Evolutionary conservation across 2,329 filamentous ascomycete genomes (phyloP).

Genomic region (Botrytis deweyae): DNA sequence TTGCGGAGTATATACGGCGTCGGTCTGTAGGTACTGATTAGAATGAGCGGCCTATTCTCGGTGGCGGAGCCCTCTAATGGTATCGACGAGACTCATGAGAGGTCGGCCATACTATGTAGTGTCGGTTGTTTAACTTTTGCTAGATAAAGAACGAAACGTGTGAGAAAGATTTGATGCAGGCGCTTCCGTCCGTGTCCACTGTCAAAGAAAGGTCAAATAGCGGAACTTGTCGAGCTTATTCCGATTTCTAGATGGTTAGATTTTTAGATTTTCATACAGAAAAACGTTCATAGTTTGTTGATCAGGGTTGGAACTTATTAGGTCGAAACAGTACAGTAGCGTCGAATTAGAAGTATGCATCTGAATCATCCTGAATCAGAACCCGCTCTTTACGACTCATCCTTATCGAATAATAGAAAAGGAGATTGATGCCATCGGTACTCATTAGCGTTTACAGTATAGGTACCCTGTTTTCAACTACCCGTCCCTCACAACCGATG

Average conservation of each 20-base stretch:
- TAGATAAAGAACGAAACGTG: background rate
- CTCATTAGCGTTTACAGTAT: background rate
- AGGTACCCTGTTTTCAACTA: background rate
- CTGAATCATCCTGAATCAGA: background rate
- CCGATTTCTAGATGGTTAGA: background rate
- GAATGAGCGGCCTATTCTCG: conserved; percentile 13
- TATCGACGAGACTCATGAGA: background rate
- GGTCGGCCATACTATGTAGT: conserved; percentile 1
- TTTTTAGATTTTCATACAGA: background rate
- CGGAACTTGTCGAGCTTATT: background rate
- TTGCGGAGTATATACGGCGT: conserved; percentile 1
- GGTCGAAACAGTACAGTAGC: background rate
- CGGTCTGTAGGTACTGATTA: background rate
- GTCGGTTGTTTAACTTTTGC: background rate
- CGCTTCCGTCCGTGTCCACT: conserved; percentile 4
- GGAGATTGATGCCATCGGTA: background rate
- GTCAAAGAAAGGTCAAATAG: background rate
- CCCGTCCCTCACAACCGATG: background rate
- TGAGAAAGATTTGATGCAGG: conserved; percentile 11
- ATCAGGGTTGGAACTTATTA: background rate
- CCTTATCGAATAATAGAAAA: background rate
- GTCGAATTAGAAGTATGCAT: background rate
- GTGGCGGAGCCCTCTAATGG: background rate
- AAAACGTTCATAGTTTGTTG: background rate
- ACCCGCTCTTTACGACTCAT: background rate